Evolutionary conservation across 78 protist species (phyloP).

Genomic region (Ministeria vibrans): DNA sequence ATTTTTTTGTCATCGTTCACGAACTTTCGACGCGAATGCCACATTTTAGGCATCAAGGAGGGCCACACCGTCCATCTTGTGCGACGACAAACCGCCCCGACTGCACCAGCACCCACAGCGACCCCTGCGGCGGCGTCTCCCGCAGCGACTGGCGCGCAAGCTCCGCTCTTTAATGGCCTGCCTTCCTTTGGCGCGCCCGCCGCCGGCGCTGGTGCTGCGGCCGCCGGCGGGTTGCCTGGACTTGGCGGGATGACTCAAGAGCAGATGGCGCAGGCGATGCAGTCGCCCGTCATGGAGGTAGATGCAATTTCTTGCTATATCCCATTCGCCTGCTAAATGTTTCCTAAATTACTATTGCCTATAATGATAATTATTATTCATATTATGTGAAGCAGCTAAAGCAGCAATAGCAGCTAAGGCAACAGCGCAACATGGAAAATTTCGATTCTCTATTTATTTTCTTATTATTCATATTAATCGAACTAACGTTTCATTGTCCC

Average conservation of each 20-base stretch:
- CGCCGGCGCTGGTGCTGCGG: background rate
- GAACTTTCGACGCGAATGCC: too few relatives aligned
- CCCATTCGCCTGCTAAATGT: background rate
- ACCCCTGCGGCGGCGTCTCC: background rate
- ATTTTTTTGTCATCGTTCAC: too few relatives aligned
- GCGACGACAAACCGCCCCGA: background rate
- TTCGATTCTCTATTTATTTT: background rate
- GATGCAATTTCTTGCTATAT: too few relatives aligned
- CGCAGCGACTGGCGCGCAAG: background rate
- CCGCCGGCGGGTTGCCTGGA: background rate
- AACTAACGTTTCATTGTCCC: too few relatives aligned
- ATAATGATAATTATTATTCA: background rate
- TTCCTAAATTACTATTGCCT: background rate
- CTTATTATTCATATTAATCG: background rate
- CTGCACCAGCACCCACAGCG: background rate
- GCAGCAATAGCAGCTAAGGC: background rate
- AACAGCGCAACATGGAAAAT: background rate
- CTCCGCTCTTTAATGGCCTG: background rate
- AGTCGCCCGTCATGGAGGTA: too few relatives aligned
- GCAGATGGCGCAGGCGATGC: too few relatives aligned
- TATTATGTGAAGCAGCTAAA: background rate
- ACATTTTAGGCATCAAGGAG: background rate
- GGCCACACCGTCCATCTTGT: background rate
- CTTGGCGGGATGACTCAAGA: too few relatives aligned
- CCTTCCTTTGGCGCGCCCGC: background rate